A percentile compares a stretch with the other conserved stretches of the same genome.
These are phyloP conservation scores for Macrophomina phaseolina DNA, from an alignment of 2,329 filamentous ascomycete genomes.

Conservation along the genomic window DNA sequence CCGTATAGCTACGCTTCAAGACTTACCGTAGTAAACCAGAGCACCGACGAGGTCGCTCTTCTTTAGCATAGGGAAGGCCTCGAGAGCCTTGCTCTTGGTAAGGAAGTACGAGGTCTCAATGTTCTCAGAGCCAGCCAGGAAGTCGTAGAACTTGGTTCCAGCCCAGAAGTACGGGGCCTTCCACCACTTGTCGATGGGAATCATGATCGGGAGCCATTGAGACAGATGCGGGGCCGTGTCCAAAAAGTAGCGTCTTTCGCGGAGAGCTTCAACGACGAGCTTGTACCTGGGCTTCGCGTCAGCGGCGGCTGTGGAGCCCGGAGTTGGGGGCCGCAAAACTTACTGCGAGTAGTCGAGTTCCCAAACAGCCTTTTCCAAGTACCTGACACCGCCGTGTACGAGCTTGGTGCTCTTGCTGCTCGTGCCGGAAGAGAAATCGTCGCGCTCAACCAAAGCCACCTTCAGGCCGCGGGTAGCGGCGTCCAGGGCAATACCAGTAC, in stretches of 20 bases:
- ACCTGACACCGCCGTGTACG: slow-evolving; percentile 83
- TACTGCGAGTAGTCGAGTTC: slow-evolving; percentile 83
- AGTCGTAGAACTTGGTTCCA: slow-evolving; percentile 82
- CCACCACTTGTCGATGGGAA: slow-evolving; percentile 83
- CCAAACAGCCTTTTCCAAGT: slow-evolving; percentile 85
- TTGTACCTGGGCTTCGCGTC: slow-evolving; percentile 53
- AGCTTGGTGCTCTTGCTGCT: slow-evolving; percentile 89
- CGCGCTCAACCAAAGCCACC: slow-evolving; percentile 80
- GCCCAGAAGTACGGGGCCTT: slow-evolving; percentile 81
- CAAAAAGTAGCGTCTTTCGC: slow-evolving; percentile 82
- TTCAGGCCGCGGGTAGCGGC: slow-evolving; percentile 78
- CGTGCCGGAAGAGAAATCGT: slow-evolving; percentile 82
- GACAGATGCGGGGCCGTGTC: slow-evolving; percentile 84
- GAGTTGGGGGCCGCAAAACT: slow-evolving; percentile 29
- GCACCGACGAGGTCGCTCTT: slow-evolving; percentile 79
- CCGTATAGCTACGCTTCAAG: not conserved
- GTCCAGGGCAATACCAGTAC: slow-evolving; percentile 80
- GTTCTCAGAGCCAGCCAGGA: slow-evolving; percentile 82
- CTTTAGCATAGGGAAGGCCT: slow-evolving; percentile 88
- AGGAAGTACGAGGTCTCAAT: slow-evolving; percentile 90
- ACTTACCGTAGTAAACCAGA: slow-evolving; percentile 78
- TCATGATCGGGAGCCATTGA: slow-evolving; percentile 81
- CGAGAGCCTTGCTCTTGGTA: slow-evolving; percentile 82
- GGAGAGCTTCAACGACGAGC: slow-evolving; percentile 80
- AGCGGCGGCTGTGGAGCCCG: not conserved